phyloP scores from a whole-genome alignment of 495 filamentous ascomycete genomes.

The Oleoguttula mirabilis region DNA sequence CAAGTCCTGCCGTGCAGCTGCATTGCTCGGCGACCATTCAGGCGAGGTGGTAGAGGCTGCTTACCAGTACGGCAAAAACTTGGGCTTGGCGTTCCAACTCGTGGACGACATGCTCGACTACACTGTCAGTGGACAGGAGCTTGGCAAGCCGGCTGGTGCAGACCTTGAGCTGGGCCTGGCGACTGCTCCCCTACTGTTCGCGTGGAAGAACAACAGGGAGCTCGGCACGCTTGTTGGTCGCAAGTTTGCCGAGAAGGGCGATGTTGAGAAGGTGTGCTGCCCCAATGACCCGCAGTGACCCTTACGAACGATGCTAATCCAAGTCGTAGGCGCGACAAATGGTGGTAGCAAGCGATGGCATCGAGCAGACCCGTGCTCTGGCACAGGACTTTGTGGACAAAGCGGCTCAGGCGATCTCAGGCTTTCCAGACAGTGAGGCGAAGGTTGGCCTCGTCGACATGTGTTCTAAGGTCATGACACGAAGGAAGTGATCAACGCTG shows the following conservation, averaged over 20 bases:
- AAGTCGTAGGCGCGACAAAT: conserved; percentile 61
- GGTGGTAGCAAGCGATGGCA: conserved; percentile 69
- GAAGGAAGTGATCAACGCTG: conserved; percentile 77
- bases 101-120: conserved; percentile 98
- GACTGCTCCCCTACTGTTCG: conserved; percentile 90
- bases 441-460: conserved; percentile 85
- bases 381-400: conserved; percentile 83
- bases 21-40: conserved; percentile 67
- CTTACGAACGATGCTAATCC: conserved; percentile 8
- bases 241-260: conserved; percentile 73
- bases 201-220: conserved; percentile 81
- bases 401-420: conserved; percentile 67
- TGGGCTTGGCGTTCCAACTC: conserved; percentile 93
- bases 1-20: conserved; percentile 84
- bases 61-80: conserved; percentile 80
- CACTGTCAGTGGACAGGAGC: conserved; percentile 65
- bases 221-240: conserved; percentile 80
- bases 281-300: no score
- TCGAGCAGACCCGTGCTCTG: conserved; percentile 77
- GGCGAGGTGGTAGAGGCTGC: conserved; percentile 76
- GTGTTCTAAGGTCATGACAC: conserved; percentile 80
- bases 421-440: conserved; percentile 83
- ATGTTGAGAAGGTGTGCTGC: conserved; percentile 75
- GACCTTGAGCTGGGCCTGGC: conserved; percentile 89
- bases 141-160: conserved; percentile 90